Evolutionary conservation across 2,329 filamentous ascomycete species (phyloP), one percentile per base, ranked within the genome.

Genomic region (Aspergillus floridensis): DNA sequence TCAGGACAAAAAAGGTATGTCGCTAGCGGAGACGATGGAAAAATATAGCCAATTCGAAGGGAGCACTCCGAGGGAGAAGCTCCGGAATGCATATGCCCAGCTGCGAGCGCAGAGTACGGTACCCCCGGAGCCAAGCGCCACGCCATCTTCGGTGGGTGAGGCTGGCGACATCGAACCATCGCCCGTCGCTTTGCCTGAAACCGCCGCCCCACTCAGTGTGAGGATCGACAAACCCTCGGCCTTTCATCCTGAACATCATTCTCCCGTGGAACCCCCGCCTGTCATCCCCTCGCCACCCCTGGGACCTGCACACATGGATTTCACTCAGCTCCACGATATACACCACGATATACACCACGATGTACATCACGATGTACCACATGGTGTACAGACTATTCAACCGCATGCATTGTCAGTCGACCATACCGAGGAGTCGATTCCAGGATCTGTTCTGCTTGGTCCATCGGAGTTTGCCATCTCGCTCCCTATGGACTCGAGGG

Each of bases 401-500:
- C 74, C 74, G 11, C 74, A 73, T 51, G 74, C 70, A 14, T 68
- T 77, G 38, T 70, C 71, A 14, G 68, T 74, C 11, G 64, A 55
- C 7, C 61, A 66, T 44, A 52, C 59, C 10, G 70, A 73, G 49
- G 63, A 72, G 47, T 41, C 54, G n/a, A 41, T 57, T 14, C 72
- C 70, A 19, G 72, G 72, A 8, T 72, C 73, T 21, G 65, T 77
- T 32, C 64, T 68, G 21, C 71, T 79, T 53, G 75, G 76, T 2
- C 70, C 73, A 11, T 72, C 68, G 12, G 77, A 79, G 60, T 78
- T 75, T 61, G 76, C 74, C 19, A 66, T 79, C 7, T 71, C 74
- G 5, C 71, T 79, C 51, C 75, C 77, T 0, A 78, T 79, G 75
- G 76, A 79, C 61, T 75, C 76, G 22, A 70, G 76, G 38, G 71